A percentile compares a stretch with the other conserved stretches of the same genome.
Conservation (phyloP, 257 asterid genomes). For the Rhazya stricta region DNA sequence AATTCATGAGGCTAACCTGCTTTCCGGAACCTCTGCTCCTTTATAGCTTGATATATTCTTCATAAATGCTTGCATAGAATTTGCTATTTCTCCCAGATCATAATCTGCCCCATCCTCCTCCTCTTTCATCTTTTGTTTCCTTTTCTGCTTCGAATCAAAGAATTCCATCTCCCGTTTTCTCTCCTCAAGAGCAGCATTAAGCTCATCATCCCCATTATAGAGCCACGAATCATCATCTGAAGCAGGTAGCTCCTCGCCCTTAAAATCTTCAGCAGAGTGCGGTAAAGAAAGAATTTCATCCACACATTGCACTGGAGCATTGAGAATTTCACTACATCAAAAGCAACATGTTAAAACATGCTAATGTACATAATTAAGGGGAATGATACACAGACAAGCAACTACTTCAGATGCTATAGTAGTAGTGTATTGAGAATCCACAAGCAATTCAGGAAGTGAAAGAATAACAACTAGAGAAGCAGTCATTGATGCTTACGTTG, state of each 20-base stretch:
- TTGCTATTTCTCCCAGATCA: constrained; percentile 73
- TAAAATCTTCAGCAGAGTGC: constrained; percentile 56
- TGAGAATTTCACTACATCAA: constrained; percentile 63
- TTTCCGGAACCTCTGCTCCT: constrained; percentile 88
- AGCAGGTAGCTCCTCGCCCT: constrained; percentile 59
- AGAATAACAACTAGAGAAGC: constrained; percentile 2
- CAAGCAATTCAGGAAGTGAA: not conserved
- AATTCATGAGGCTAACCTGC: constrained; percentile 59
- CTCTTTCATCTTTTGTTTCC: constrained; percentile 55
- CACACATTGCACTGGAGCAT: constrained; percentile 62
- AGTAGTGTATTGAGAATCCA: not conserved
- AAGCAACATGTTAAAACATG: not conserved
- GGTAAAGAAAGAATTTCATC: constrained; percentile 84
- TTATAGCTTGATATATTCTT: constrained; percentile 64
- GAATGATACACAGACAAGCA: not conserved
- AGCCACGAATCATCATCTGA: constrained; percentile 97
- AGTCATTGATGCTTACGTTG: constrained; percentile 37
- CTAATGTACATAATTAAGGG: not conserved
- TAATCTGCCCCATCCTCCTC: constrained; percentile 48
- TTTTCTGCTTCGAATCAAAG: constrained; percentile 50
- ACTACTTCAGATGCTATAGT: not conserved
- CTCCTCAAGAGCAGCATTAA: constrained; percentile 76
- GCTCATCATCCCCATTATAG: constrained; percentile 82
- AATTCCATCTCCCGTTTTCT: constrained; percentile 85
- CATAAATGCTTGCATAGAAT: constrained; percentile 83